Evolutionary conservation across 768 basidiomycete genomes (phyloP), one percentile per base, ranked within the genome.

Genomic region (Phaffia tasmanica): DNA sequence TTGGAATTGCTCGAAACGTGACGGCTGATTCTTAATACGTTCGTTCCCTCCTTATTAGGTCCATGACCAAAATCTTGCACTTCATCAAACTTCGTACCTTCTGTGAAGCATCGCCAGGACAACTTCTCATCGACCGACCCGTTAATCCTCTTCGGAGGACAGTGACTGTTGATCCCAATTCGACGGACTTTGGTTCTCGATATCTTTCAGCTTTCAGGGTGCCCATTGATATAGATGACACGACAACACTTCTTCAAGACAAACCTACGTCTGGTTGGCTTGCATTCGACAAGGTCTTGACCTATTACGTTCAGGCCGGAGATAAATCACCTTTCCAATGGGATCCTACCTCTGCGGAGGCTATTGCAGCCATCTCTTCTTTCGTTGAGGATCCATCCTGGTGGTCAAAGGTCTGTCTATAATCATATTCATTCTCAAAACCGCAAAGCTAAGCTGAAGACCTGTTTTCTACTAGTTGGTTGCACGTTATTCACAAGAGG

Each of bases 401-500:
- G 57, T 69, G 67, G 67, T 49, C 46, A 35, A 69, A 64, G 29
- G 53, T 54, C 53, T 5, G 53, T 29, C 53, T 23, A 15, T 16
- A 4, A 42, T 42, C 35, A 11, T 5, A 42, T 4, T 42, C 11
- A 4, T 42, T 4, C 4, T 42, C 6, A 42, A 30, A 4, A 9
- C 23, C 23, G 53, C 29, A 30, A 54, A 54, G 15, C 4, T 15
- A 54, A 23, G n/a, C 53, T 54, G 15, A 54, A 23, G 5, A 54
- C 5, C n/a, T 16, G 15, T 4, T 54, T 85, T 86, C 72, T 72
- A 78, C 29, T 81, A 83, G 69, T 75, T 92, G 21, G 79, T 82
- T 27, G 74, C 77, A 15, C 79, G 88, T 14, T 91, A 88, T 84
- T 81, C 85, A 35, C 89, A 93, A 77, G 91, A 94, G 76, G 86